A percentile compares a stretch with the other conserved stretches of the same genome.
Conservation (phyloP, 345 rosid species). For the Salix caprea region DNA sequence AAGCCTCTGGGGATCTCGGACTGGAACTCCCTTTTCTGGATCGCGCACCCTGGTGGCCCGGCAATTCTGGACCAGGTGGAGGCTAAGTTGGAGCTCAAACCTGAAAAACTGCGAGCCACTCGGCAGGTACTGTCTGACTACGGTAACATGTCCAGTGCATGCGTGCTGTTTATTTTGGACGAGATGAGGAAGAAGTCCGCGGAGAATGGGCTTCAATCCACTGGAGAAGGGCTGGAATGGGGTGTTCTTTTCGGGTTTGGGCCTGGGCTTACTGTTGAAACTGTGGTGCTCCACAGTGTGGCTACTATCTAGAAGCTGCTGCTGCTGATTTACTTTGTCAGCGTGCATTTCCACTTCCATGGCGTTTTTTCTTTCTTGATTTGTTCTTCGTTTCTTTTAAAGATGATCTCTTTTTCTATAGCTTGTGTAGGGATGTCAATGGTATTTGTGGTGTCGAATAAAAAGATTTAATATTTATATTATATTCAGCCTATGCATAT, state of each 20-base stretch:
- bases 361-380: not conserved
- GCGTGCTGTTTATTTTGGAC: slow-evolving; percentile 69
- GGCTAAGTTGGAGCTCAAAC: slow-evolving; percentile 43
- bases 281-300: slow-evolving; percentile 64
- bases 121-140: slow-evolving; percentile 61
- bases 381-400: not conserved
- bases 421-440: no score
- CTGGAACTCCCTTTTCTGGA: slow-evolving; percentile 80
- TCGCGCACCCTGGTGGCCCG: slow-evolving; percentile 80
- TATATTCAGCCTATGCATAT: no score
- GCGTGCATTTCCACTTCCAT: not conserved
- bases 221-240: slow-evolving; percentile 86
- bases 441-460: no score
- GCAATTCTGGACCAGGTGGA: slow-evolving; percentile 64
- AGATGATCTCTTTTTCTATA: not conserved
- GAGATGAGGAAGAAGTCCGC: slow-evolving; percentile 64
- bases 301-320: no score
- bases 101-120: slow-evolving; percentile 52
- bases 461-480: no score
- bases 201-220: slow-evolving; percentile 48
- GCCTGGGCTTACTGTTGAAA: slow-evolving; percentile 83
- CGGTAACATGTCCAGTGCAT: slow-evolving; percentile 85
- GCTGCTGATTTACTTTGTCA: not conserved
- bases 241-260: slow-evolving; percentile 82
- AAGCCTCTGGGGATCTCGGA: slow-evolving; percentile 64